Base-by-base conservation (phyloP, 2,329 filamentous ascomycete species). In the Fusarium stilboides region DNA sequence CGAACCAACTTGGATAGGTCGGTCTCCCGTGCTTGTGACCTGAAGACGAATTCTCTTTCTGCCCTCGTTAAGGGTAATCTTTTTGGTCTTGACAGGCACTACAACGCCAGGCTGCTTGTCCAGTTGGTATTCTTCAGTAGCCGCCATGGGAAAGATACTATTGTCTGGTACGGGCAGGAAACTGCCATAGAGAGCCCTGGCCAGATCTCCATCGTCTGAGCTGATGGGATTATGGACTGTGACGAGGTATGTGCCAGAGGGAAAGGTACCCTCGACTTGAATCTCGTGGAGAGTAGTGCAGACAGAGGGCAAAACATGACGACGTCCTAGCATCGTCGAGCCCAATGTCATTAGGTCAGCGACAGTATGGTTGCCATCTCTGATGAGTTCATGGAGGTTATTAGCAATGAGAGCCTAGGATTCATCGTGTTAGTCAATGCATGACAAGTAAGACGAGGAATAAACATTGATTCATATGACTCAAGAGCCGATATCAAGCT, bases 201-300 rank as follows among this genome's bases (percentile, higher is more conserved):
- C 89, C 34, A 98, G 84, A 79, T 98, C 90, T 7, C 94, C 95
- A 77, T 98, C 92, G 69, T 97, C 91, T 63, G 89, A 91, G 70
- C 90, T 89, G 79, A 98, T 92, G 26, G 95, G 95, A 77, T 97
- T 89, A 81, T 97, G 94, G 19, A 98, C 93, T 0, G 95, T 98
- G 36, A 98, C 94, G 40, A 98, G 89, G 77, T 97, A 98, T 3
- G 94, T 97, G 56, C 95, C 95, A 8, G 88, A 91, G 28, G 89
- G 91, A 77, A 98, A 98, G 3, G 94, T 98, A 62, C 95, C 95
- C 81, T 98, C 95, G 70, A 98, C 92, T 85, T 97, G 94, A 72
- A 98, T 88, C 82, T 97, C 92, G 61, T 88, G 86, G 43, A 98
- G 88, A 5, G 93, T 94, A 42, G 88, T 86, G 62, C 91, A 88